Percentiles rank a stretch among this genome's conserved stretches.
Evolutionary conservation across 2,329 filamentous ascomycete species (phyloP).

Genomic region (Botrytis hyacinthi): DNA sequence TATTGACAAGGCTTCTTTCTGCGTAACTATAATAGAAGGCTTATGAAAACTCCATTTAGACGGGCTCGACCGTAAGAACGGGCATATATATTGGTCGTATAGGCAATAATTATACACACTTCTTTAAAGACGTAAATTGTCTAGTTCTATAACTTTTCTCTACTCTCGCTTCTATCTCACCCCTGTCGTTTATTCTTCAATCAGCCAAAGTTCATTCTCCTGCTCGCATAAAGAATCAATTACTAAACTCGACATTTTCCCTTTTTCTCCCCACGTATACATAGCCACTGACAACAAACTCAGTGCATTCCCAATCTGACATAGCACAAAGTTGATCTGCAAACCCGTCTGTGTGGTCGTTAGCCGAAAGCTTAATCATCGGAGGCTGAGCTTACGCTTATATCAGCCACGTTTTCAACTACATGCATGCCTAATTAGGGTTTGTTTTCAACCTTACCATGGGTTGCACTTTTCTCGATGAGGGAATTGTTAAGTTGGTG

Average conservation of each 20-base stretch:
- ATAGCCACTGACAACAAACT: neutral
- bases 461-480: neutral
- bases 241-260: neutral
- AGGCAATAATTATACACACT: no score
- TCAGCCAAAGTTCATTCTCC: neutral
- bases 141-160: neutral
- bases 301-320: neutral
- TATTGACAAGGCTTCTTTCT: neutral
- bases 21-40: fast-evolving
- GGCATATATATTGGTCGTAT: neutral
- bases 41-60: neutral
- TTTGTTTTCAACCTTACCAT: neutral
- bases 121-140: neutral
- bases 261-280: neutral
- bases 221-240: neutral
- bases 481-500: neutral
- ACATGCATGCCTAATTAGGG: neutral
- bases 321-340: slow-evolving; percentile 3
- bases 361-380: slow-evolving; percentile 1
- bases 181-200: neutral
- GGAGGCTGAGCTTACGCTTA: slow-evolving; percentile 5
- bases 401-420: slow-evolving; percentile 12
- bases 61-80: no score
- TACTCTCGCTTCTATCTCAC: neutral
- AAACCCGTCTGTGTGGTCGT: neutral